These are phyloP conservation scores for Globisporangium spiculum DNA, from an alignment of 352 stramenopile species.

Conservation along the genomic window DNA sequence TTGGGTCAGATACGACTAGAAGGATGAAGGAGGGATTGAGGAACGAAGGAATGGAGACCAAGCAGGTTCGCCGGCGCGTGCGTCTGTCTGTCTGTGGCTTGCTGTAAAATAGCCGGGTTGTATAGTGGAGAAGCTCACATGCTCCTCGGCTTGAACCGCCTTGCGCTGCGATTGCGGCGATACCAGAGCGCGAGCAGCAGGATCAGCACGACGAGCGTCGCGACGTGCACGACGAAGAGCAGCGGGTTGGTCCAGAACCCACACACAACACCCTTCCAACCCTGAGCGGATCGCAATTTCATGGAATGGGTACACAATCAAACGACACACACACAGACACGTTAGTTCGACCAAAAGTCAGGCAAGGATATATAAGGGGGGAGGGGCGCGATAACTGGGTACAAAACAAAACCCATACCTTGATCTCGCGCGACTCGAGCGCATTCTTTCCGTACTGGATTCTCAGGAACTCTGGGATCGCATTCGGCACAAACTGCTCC, in stretches of 20 bases:
- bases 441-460: constrained; percentile 66
- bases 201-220: constrained; percentile 35
- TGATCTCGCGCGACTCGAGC: constrained; percentile 66
- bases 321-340: not conserved
- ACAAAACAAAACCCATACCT: constrained; percentile 34
- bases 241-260: constrained; percentile 71
- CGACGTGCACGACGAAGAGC: constrained; percentile 56
- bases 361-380: not conserved
- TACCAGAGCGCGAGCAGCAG: constrained; percentile 36
- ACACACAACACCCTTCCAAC: constrained; percentile 77
- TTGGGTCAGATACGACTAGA: not conserved
- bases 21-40: not conserved
- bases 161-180: constrained; percentile 26
- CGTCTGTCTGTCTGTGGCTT: not conserved
- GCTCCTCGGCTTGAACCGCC: constrained; percentile 42
- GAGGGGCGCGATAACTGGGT: not conserved
- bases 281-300: constrained; percentile 25
- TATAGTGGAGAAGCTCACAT: constrained; percentile 20
- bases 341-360: not conserved
- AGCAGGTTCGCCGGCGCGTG: not conserved
- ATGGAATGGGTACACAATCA: not conserved
- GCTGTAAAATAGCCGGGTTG: not conserved
- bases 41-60: not conserved
- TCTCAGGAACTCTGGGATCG: constrained; percentile 54
- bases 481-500: constrained; percentile 50